Conservation (phyloP, 768 basidiomycete genomes). For the Boletellus ananiceps region DNA sequence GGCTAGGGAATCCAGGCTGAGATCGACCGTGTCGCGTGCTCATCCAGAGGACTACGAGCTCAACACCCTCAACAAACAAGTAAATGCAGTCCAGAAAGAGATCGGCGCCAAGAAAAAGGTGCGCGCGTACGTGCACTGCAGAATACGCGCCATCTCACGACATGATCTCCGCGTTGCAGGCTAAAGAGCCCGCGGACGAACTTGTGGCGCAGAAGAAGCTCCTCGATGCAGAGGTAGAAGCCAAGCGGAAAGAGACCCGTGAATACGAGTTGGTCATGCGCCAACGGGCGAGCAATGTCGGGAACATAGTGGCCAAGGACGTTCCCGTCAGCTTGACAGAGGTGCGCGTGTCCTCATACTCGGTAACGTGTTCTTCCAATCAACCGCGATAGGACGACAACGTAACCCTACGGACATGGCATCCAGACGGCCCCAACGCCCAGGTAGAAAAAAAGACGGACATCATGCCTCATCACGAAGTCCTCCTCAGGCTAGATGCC, state of each 20-base stretch:
- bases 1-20: neutral
- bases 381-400: constrained; percentile 76
- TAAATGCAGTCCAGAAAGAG: constrained; percentile 91
- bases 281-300: constrained; percentile 73
- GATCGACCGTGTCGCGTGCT: neutral
- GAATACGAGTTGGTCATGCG: constrained; percentile 78
- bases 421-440: constrained; percentile 70
- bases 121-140: constrained; percentile 3
- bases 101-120: constrained; percentile 94
- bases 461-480: constrained; percentile 97
- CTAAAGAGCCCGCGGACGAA: constrained; percentile 87
- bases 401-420: constrained; percentile 72
- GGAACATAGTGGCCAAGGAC: constrained; percentile 87
- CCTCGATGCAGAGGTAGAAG: constrained; percentile 78
- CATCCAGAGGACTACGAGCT: constrained; percentile 80
- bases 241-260: constrained; percentile 69
- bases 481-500: constrained; percentile 86
- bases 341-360: constrained; percentile 37
- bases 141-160: neutral
- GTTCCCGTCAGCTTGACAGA: constrained; percentile 87
- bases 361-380: neutral
- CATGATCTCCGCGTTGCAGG: constrained; percentile 41
- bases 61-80: constrained; percentile 71
- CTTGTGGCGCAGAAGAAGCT: constrained; percentile 78
- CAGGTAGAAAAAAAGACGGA: constrained; percentile 67